These are phyloP conservation scores for Fragaria vesca DNA, from an alignment of 306 rosid species.

Conservation along the genomic window DNA sequence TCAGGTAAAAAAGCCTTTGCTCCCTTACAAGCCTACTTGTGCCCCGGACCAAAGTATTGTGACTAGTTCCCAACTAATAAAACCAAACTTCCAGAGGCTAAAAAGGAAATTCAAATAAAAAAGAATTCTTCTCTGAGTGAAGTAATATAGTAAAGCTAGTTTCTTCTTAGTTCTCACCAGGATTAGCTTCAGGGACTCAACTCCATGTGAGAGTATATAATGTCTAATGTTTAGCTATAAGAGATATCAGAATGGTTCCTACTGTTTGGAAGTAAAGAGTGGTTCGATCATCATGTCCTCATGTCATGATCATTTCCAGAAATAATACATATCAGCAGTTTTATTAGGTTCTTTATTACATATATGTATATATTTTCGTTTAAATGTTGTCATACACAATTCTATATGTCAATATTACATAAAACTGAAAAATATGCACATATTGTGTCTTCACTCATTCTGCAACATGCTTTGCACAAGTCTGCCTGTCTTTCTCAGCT, in stretches of 20 bases:
- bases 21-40: constrained; percentile 43
- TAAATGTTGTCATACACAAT: not conserved
- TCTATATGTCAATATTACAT: not conserved
- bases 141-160: not conserved
- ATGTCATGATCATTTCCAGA: not conserved
- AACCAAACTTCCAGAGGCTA: constrained; percentile 66
- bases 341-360: not conserved
- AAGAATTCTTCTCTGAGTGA: not conserved
- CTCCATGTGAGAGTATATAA: not conserved
- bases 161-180: not conserved
- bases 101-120: constrained; percentile 59
- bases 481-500: not conserved
- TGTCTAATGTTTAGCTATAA: not conserved
- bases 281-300: not conserved
- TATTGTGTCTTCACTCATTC: not conserved
- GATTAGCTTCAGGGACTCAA: not conserved
- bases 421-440: not conserved
- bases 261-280: not conserved
- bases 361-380: not conserved
- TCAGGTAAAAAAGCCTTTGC: constrained; percentile 42
- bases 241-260: not conserved
- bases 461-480: not conserved
- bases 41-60: constrained; percentile 34
- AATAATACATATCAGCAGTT: not conserved
- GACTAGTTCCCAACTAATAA: constrained; percentile 51